Percentiles rank a stretch among this genome's conserved stretches.
phyloP scores from a whole-genome alignment of 2,329 filamentous ascomycete species.

The Exophiala sideris region DNA sequence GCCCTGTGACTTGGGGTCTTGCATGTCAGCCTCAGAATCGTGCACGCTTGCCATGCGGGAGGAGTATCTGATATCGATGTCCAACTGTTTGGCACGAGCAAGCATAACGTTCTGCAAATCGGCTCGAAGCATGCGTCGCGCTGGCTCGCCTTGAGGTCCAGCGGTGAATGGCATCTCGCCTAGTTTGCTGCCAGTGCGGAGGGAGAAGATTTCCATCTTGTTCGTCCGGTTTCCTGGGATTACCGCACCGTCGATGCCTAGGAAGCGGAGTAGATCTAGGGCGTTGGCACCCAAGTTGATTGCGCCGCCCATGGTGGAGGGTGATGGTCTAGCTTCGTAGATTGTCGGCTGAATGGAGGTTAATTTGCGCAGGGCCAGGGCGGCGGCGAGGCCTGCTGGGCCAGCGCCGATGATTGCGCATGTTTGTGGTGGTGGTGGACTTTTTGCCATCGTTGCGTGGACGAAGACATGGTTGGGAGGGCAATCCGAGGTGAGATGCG shows the following conservation, averaged over 20 bases:
- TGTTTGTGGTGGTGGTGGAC: too few relatives aligned
- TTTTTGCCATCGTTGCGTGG: too few relatives aligned
- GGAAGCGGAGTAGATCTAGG: slow-evolving; percentile 49
- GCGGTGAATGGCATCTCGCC: slow-evolving; percentile 6
- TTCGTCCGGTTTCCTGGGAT: slow-evolving; percentile 51
- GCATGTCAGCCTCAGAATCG: slow-evolving; percentile 12
- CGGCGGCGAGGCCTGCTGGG: slow-evolving; percentile 1
- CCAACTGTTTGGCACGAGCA: slow-evolving; percentile 24
- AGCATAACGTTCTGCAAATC: slow-evolving; percentile 32
- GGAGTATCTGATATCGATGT: slow-evolving; percentile 30
- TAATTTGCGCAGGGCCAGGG: background rate
- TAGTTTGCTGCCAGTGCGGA: slow-evolving; percentile 17
- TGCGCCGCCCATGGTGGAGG: slow-evolving; percentile 51
- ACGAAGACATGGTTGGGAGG: too few relatives aligned
- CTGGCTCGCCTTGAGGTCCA: slow-evolving; percentile 32
- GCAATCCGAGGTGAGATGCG: too few relatives aligned
- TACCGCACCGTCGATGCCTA: slow-evolving; percentile 47
- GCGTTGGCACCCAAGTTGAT: slow-evolving; percentile 60
- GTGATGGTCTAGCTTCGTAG: slow-evolving; percentile 49
- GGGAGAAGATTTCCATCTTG: slow-evolving; percentile 46
- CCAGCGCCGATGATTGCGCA: background rate
- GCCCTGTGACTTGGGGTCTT: background rate
- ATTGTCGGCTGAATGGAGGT: slow-evolving; percentile 45
- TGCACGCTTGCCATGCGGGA: slow-evolving; percentile 26
- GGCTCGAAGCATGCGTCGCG: slow-evolving; percentile 32